Base-by-base conservation (phyloP, 1,284 basidiomycete genomes). In the Pholiota adiposa region DNA sequence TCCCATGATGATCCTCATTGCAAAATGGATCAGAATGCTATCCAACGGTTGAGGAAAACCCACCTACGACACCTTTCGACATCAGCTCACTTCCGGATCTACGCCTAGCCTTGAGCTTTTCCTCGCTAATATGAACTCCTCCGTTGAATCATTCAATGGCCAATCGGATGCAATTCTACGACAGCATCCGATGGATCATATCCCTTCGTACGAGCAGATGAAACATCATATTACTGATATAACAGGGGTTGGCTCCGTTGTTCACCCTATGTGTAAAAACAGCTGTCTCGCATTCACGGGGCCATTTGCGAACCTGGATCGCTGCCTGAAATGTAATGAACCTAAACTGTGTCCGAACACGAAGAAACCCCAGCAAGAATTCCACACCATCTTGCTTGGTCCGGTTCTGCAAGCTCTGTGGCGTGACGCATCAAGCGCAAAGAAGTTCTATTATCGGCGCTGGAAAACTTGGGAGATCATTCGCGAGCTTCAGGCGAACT, bases 121-220 rank as follows among this genome's bases (percentile, higher is more conserved):
- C 29, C 33, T 65, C 8, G 46, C 62, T 16, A 60, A 38, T 53
- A 49, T 55, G 3, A 63, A 65, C 34, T 48, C 60, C 21, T 62
- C 60, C 3, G 53, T 54, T 36, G 62, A 62, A 66, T 71, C 55
- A 44, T 69, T 69, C 41, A 64, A 65, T 60, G 61, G 27, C 11
- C 21, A 41, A 7, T 9, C 8, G 53, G 65, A 58, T 68, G 65
- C 46, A 60, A 70, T 56, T 67, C 63, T 58, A 34, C 38, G 46
- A 40, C 58, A 49, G 18, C 55, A 63, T 55, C 64, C 61, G 9
- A 38, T 56, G 14, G 61, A 62, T 41, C 12, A 51, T 12, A 52
- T 67, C 21, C 65, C 59, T 23, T 64, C 63, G 2, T 63, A 61
- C 34, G 29, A 55, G 8, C 41, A 46, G 29, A 38, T 51, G 31